A percentile compares a stretch with the other conserved stretches of the same genome.
Evolutionary conservation across 345 rosid species (phyloP).

Genomic region (Psidium friedrichsthalianum): DNA sequence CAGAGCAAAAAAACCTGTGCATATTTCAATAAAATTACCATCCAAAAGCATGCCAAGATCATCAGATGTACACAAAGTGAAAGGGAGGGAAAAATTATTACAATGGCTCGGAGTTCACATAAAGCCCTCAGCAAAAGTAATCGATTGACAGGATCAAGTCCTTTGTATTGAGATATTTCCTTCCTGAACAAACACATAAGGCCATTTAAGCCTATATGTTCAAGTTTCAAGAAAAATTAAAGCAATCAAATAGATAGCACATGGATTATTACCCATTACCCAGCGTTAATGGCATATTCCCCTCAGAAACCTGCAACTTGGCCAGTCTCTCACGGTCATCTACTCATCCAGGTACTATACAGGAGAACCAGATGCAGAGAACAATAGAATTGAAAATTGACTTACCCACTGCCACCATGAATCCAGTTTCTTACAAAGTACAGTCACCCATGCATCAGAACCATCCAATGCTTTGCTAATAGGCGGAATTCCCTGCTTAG

Average conservation of each 20-base stretch:
- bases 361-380: not conserved
- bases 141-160: conserved; percentile 50
- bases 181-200: conserved; percentile 29
- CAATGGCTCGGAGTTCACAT: conserved; percentile 76
- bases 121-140: conserved; percentile 63
- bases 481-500: conserved; percentile 65
- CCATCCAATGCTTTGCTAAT: conserved; percentile 35
- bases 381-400: not conserved
- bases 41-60: not conserved
- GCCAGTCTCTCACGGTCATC: not conserved
- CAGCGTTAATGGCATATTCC: conserved; percentile 48
- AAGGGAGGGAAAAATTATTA: conserved; percentile 12
- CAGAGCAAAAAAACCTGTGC: not conserved
- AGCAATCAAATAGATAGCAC: not conserved
- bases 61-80: not conserved
- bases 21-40: not conserved
- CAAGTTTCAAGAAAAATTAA: not conserved
- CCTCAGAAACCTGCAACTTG: conserved; percentile 60
- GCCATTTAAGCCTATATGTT: not conserved
- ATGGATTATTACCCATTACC: conserved; percentile 42
- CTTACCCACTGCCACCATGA: conserved; percentile 88
- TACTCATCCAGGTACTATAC: not conserved
- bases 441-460: conserved; percentile 69
- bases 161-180: conserved; percentile 51
- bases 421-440: conserved; percentile 60